phyloP scores from a whole-genome alignment of 2,329 filamentous ascomycete genomes.

The Graphiopsis chlorocephala region DNA sequence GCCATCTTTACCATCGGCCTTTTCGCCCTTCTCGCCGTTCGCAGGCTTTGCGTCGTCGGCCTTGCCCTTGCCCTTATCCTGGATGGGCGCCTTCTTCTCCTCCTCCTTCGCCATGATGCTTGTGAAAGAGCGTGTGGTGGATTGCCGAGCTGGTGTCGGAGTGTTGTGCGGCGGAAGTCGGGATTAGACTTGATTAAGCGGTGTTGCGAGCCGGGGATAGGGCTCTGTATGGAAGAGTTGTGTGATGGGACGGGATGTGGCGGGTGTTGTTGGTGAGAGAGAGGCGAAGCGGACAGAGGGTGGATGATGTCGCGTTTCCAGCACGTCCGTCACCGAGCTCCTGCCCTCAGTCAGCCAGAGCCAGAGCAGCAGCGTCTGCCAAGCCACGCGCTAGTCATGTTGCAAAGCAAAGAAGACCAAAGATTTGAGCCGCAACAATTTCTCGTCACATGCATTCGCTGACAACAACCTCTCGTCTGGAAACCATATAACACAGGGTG shows the following conservation, averaged over 20 bases:
- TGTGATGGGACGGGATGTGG: neutral
- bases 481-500: neutral
- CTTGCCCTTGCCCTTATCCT: slow-evolving; percentile 97
- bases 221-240: neutral
- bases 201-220: neutral
- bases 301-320: slow-evolving; percentile 14
- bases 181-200: neutral
- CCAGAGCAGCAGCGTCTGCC: neutral
- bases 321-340: slow-evolving; percentile 7
- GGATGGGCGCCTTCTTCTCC: slow-evolving; percentile 66
- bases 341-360: neutral
- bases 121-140: neutral
- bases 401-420: neutral
- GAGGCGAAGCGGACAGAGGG: slow-evolving; percentile 1
- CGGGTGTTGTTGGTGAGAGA: neutral
- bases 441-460: slow-evolving; percentile 4
- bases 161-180: neutral
- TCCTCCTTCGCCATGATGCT: slow-evolving; percentile 79
- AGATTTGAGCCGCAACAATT: slow-evolving; percentile 8
- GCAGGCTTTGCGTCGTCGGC: slow-evolving; percentile 66
- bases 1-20: slow-evolving; percentile 59
- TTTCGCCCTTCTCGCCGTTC: slow-evolving; percentile 48
- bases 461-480: neutral
- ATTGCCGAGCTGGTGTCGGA: neutral
- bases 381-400: slow-evolving; percentile 13